Base-by-base conservation (phyloP, 2,329 filamentous ascomycete species). In the Fusarium drepaniforme region DNA sequence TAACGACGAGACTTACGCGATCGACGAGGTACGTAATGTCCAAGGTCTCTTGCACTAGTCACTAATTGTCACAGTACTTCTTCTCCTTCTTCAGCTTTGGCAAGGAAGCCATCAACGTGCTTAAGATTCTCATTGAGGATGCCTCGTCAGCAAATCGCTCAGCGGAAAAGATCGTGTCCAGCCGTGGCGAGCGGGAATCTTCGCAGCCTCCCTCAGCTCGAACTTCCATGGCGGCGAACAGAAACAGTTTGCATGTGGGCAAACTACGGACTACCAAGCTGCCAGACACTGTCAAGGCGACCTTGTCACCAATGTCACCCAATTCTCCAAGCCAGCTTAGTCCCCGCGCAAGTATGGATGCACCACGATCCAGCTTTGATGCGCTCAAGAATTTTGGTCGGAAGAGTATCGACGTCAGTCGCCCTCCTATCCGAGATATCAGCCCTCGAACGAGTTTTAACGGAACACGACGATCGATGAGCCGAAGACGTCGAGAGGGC, bases 1-100 rank as follows among this genome's bases (percentile, higher is more conserved):
- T 80, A 97, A 95, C 74, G 94, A 97, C 74, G 96, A 98, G 83
- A 97, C 95, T 0, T 98, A 94, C 83, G 96, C 96, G 4, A 94
- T 98, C 74, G 97, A 99, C 79, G 97, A 99, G 88, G 94, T 94
- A 85, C 74, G 85, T 80, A 5, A 4, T 8, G n/a, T 28, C n/a
- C 18, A 6, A 16, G 9, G 1, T 2, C 64, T n/a, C 11, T 28
- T 30, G 23, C 35, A 25, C 15, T 8, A 18, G 5, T 40, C 8
- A 40, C 73, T 77, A 40, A 75, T 57, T 8, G 4, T n/a, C 11
- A 53, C 13, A 96, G 91, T 98, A 98, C 82, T 98, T 97, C 82
- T 98, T 99, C 82, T 97, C 96, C 0, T 98, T 98, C 84, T 98
- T 98, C 82, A 93, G 91, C 76, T 92, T 92, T 73, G 95, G 95